Evolutionary conservation across 1,139 yeast genomes (phyloP).

Genomic region (Geotrichum aggregatum): DNA sequence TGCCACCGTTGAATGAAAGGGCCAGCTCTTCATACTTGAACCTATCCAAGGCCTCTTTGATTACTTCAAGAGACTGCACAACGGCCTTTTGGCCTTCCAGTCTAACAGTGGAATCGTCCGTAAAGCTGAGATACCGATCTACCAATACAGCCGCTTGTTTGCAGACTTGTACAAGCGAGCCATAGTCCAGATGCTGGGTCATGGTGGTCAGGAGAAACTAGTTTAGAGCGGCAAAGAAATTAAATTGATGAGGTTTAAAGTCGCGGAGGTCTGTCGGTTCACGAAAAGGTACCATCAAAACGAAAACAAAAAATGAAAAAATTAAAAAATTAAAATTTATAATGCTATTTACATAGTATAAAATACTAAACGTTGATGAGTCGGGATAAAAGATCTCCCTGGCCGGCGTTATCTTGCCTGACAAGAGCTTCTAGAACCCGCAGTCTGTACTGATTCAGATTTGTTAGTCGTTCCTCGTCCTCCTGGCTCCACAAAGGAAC

Average conservation of each 20-base stretch:
- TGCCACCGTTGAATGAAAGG: constrained; percentile 83
- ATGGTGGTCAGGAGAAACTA: neutral
- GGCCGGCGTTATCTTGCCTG: constrained; percentile 1
- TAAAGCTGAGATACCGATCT: constrained; percentile 24
- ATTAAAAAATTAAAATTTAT: neutral
- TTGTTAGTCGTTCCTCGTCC: constrained; percentile 35
- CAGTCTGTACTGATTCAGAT: constrained; percentile 34
- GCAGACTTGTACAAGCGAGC: constrained; percentile 20
- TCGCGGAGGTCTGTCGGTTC: too few species aligned
- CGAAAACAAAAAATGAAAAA: neutral
- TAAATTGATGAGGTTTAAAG: too few species aligned
- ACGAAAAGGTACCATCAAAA: neutral
- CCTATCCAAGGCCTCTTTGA: constrained; percentile 36
- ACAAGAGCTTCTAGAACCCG: constrained; percentile 21
- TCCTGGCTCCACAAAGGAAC: constrained; percentile 37
- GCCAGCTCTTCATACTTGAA: constrained; percentile 51
- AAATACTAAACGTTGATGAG: constrained; percentile 2
- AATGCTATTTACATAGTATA: neutral
- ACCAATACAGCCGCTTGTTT: constrained; percentile 23
- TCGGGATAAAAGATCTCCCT: constrained; percentile 2
- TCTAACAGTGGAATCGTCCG: constrained; percentile 13
- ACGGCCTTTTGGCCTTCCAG: constrained; percentile 36
- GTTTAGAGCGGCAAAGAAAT: neutral
- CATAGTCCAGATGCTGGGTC: constrained; percentile 5
- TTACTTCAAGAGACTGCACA: constrained; percentile 34